Base-by-base conservation (phyloP, 352 stramenopile species). In the Thalassiosira sp. region DNA sequence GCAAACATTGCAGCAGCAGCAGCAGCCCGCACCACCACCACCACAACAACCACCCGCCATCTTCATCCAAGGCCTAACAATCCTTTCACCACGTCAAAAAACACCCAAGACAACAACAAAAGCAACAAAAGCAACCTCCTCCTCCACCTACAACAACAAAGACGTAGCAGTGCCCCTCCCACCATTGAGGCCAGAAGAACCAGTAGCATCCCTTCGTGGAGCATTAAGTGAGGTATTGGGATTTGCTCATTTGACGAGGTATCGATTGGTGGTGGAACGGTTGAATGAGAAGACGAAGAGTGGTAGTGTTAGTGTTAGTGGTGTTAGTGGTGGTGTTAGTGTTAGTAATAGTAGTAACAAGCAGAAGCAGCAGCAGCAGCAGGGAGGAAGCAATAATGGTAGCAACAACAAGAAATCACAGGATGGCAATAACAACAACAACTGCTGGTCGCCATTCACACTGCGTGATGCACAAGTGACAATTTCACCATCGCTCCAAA, bases 161-260 rank as follows among this genome's bases (percentile, higher is more conserved):
- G 42, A 48, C 33, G 1, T 72, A n/a, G 20, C 54, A 8, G 35
- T 92, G 42, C 46, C 72, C 10, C 75, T 93, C 13, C 87, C 87
- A 31, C 84, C 85, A 0, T 75, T 93, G 51, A 79, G 81, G 57
- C 18, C 72, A 13, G 83, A 90, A 52, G 87, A 93, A 73, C 79
- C 82, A 7, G 84, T 91, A 7, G 72, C 71, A 15, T 85, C 77
- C 0, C 61, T 93, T 48, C 75, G 84, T 22, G 72, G 52, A 20
- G 85, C 85, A 16, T 40, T 93, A 0, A 40, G 46, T 7, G 87
- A 93, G 65, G 68, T 93, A 6, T 31, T 81, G 42, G 79, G 79
- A 13, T 89, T 79, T 68, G 78, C 81, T 20, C 87, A 93, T 53
- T 63, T 91, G 35, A 93, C 87, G 0, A 86, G 79, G 31, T 93